phyloP scores from a whole-genome alignment of 768 basidiomycete genomes.

The Chalciporus piperatus region DNA sequence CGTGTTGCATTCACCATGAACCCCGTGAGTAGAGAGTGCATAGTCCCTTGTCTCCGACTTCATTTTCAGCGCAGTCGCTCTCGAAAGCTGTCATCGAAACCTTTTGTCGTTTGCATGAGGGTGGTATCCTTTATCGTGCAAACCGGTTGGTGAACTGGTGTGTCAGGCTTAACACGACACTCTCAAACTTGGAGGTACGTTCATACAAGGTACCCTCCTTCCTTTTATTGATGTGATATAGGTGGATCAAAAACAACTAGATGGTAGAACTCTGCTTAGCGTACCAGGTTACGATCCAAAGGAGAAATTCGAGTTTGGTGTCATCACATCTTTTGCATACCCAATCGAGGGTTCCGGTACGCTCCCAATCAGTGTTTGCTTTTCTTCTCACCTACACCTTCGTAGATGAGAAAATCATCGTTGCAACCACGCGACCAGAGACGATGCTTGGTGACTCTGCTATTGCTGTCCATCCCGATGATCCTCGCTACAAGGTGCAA shows the following conservation, averaged over 20 bases:
- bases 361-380: slow-evolving; percentile 9
- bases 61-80: slow-evolving; percentile 44
- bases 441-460: slow-evolving; percentile 99
- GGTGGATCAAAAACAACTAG: slow-evolving; percentile 91
- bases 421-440: slow-evolving; percentile 97
- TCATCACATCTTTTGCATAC: slow-evolving; percentile 95
- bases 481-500: slow-evolving; percentile 76
- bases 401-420: slow-evolving; percentile 82
- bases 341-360: slow-evolving; percentile 79
- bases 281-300: slow-evolving; percentile 96
- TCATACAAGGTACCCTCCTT: too few species aligned
- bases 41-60: neutral
- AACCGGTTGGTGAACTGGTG: slow-evolving; percentile 99
- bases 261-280: slow-evolving; percentile 78
- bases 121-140: slow-evolving; percentile 89
- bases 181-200: slow-evolving; percentile 92
- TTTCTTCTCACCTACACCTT: neutral
- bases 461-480: slow-evolving; percentile 94
- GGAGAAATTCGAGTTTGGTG: slow-evolving; percentile 96
- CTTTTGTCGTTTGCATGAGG: slow-evolving; percentile 89
- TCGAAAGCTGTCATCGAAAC: slow-evolving; percentile 89
- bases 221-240: slow-evolving; percentile 24
- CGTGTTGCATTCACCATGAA: slow-evolving; percentile 96
- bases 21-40: slow-evolving; percentile 47
- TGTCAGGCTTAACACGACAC: slow-evolving; percentile 88